Percentiles rank a stretch among this genome's conserved stretches.
These are phyloP conservation scores for Tylopilus sp. DNA, from an alignment of 1,284 basidiomycete species.

Conservation along the genomic window DNA sequence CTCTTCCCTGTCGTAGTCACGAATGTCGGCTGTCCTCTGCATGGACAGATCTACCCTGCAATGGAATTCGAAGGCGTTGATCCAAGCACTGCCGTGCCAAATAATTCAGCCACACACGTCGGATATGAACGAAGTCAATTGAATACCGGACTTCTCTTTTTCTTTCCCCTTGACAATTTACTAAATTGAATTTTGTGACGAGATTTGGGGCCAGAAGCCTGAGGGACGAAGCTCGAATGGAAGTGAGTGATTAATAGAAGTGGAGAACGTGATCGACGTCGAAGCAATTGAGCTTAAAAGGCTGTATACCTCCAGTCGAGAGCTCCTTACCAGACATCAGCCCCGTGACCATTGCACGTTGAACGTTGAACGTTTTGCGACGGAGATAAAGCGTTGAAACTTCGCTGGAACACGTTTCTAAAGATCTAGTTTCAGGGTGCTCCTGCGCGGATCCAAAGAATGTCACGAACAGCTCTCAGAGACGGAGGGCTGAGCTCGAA, in stretches of 20 bases:
- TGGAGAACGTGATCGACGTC: background rate
- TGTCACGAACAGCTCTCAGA: no score
- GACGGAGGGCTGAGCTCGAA: background rate
- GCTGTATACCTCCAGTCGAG: background rate
- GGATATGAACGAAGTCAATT: background rate
- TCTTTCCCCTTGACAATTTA: background rate
- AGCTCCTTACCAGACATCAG: no score
- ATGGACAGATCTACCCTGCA: background rate
- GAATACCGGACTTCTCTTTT: background rate
- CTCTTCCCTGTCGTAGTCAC: no score
- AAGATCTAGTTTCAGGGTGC: no score
- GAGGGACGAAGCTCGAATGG: slow-evolving; percentile 11
- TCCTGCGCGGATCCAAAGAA: no score
- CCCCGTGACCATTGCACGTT: no score
- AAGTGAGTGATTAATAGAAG: slow-evolving; percentile 9
- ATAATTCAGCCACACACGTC: background rate
- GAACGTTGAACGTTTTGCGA: no score
- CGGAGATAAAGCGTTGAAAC: no score
- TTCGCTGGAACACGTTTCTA: no score
- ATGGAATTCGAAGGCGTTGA: slow-evolving; percentile 18
- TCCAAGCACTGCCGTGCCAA: background rate
- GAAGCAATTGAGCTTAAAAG: no score
- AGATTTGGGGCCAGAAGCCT: background rate
- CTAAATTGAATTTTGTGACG: background rate
- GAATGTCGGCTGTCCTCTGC: no score